Conservation (phyloP, 2,329 filamentous ascomycete species). For the Talaromyces sp. region DNA sequence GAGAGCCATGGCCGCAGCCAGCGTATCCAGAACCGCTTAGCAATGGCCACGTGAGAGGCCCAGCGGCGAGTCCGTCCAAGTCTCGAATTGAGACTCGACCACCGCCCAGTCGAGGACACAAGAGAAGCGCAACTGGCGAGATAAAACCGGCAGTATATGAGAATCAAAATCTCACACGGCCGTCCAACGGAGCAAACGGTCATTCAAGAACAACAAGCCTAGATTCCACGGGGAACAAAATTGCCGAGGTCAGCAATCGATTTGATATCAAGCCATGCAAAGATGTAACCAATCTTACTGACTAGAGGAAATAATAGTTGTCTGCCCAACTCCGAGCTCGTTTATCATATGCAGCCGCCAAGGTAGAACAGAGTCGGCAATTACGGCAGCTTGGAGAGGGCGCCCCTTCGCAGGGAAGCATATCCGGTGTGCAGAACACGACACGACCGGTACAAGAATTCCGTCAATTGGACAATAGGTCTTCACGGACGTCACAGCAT, state of each 20-base stretch:
- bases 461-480: slow-evolving; percentile 24
- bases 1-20: slow-evolving; percentile 6
- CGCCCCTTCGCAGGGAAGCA: slow-evolving; percentile 34
- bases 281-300: slow-evolving; percentile 11
- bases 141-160: slow-evolving; percentile 55
- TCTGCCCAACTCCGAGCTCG: slow-evolving; percentile 77
- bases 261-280: background rate
- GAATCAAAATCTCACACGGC: slow-evolving; percentile 28
- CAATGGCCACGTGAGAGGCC: slow-evolving; percentile 11
- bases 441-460: background rate
- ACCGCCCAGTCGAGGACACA: slow-evolving; percentile 49
- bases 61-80: slow-evolving; percentile 17
- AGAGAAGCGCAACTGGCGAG: slow-evolving; percentile 73
- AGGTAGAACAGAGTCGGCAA: slow-evolving; percentile 88
- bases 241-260: slow-evolving; percentile 66
- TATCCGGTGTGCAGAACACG: slow-evolving; percentile 35
- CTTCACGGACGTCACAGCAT: slow-evolving; percentile 22
- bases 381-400: slow-evolving; percentile 60
- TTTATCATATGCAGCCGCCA: slow-evolving; percentile 89
- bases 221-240: slow-evolving; percentile 64
- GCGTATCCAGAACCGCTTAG: slow-evolving; percentile 1
- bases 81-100: background rate
- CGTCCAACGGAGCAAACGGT: slow-evolving; percentile 27
- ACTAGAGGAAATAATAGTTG: slow-evolving; percentile 50
- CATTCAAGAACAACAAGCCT: slow-evolving; percentile 72